Evolutionary conservation across 495 filamentous ascomycete genomes (phyloP), one percentile per base, ranked within the genome.

Genomic region (Neohortaea acidophila): DNA sequence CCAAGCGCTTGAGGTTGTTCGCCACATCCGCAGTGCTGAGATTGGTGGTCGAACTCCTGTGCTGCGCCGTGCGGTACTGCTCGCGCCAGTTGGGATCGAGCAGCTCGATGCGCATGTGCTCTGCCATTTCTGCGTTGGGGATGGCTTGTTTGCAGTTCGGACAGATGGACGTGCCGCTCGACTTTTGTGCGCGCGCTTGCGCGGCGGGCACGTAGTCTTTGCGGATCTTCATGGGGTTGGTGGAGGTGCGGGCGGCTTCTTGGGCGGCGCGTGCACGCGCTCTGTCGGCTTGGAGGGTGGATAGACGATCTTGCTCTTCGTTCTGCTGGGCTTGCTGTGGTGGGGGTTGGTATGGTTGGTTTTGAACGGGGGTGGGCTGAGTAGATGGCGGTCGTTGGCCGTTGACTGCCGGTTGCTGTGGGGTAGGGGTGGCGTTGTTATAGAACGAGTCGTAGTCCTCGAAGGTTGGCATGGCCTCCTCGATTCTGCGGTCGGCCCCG

Each of bases 61-160:
- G 74, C 17, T 92, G 84, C 10, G 79, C 73, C 52, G 92, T 91
- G 43, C 79, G 81, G 36, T 81, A 80, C 56, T 96, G 84, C 54
- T 94, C 84, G 58, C 91, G 89, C 89, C 91, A 97, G 23, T 79
- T 73, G 0, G 89, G 86, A 55, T 96, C 89, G 34, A 97, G 74
- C 11, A 96, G 69, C 58, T 97, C 89, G 55, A 94, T 94, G 52
- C 81, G 73, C 78, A 97, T 93, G 59, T 97, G 89, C 42, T 86
- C 75, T 21, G 87, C 84, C 51, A 94, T 66, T 58, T 96, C 89
- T 48, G 76, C 70, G 48, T 78, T 69, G 5, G 84, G 83, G 24
- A 94, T 82, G 43, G 80, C 76, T 57, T 91, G 81, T 43, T 81
- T 76, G 62, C 91, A 97, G 59, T 94, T 94, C 8, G 89, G 91